Evolutionary conservation across 208 protist species (phyloP).

Genomic region (Wallacemonas sp.): DNA sequence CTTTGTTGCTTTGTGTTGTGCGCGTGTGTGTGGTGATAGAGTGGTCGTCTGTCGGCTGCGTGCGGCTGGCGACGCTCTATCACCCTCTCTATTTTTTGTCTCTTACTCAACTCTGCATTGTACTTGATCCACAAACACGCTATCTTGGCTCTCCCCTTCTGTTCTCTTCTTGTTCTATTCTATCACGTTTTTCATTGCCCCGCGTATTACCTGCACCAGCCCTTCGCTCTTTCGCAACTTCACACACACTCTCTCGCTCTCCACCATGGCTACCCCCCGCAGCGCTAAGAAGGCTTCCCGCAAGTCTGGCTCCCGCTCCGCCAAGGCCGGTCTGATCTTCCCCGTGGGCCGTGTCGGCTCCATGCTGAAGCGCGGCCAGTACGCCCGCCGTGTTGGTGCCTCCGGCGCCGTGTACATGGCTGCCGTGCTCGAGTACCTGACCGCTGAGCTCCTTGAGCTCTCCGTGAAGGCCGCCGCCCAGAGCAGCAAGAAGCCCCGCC

Average conservation of each 20-base stretch:
- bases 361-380: slow-evolving; percentile 95
- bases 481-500: slow-evolving; percentile 33
- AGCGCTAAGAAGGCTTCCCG: slow-evolving; percentile 72
- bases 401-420: slow-evolving; percentile 98
- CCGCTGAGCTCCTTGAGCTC: slow-evolving; percentile 59
- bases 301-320: slow-evolving; percentile 88
- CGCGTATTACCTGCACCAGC: too few relatives aligned
- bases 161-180: slow-evolving; percentile 7
- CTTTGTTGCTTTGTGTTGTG: too few relatives aligned
- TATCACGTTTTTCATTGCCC: neutral
- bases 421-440: slow-evolving; percentile 98
- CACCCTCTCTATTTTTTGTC: neutral
- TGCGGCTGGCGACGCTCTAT: too few relatives aligned
- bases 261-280: slow-evolving; percentile 65
- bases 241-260: neutral
- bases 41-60: too few relatives aligned
- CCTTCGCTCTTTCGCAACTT: neutral
- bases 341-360: slow-evolving; percentile 98
- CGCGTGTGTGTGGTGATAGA: too few relatives aligned
- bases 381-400: slow-evolving; percentile 96
- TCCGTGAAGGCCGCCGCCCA: slow-evolving; percentile 45
- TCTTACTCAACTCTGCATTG: too few relatives aligned
- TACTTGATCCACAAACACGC: too few relatives aligned
- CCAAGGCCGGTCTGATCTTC: slow-evolving; percentile 98
- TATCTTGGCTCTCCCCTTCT: too few relatives aligned